Base-by-base conservation (phyloP, 2,329 filamentous ascomycete species). In the Cladosporium phlei region DNA sequence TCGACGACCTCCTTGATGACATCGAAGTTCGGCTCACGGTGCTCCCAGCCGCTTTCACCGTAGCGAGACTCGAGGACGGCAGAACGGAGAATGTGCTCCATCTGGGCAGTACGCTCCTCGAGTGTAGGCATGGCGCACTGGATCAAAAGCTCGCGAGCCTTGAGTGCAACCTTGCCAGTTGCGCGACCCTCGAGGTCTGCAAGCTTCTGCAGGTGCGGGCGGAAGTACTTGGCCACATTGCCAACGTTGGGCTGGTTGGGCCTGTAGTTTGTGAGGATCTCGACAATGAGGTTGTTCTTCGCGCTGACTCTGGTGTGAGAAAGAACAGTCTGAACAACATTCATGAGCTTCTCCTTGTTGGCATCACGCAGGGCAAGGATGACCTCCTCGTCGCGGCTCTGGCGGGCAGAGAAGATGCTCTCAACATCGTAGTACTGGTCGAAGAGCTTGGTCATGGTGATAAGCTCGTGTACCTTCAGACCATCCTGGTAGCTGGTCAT, bases 1-100 rank as follows among this genome's bases (percentile, higher is more conserved):
- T 98, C 93, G 43, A 98, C 88, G 24, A 98, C 90, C 69, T 98
- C 93, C 76, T 95, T 95, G 71, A 98, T 85, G 54, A 95, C 76
- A 17, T 94, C 86, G 45, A 95, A 74, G 69, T 85, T 88, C 38
- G 93, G 93, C 69, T 96, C 87, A 56, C 93, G 80, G 72, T 98
- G 93, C 54, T 96, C 91, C 86, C 88, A 95, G 42, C 91, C 90
- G 51, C 88, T 90, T 77, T 98, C 93, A 50, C 93, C 93, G 62
- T 98, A 98, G 57, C 87, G 84, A n/a, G 90, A 95, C 68, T 98
- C 89, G 6, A 96, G 82, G 17, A 98, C 93, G 0, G 93, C 91
- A 20, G 91, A 95, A 50, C 90, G 87, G 46, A 98, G 77, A 55
- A 98, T 98, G 69, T 97, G 91, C 75, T 97, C 93, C 91, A 98